Evolutionary conservation across 371 early-diverging fungal genomes (phyloP).

Genomic region (Rhizopus stolonifer): DNA sequence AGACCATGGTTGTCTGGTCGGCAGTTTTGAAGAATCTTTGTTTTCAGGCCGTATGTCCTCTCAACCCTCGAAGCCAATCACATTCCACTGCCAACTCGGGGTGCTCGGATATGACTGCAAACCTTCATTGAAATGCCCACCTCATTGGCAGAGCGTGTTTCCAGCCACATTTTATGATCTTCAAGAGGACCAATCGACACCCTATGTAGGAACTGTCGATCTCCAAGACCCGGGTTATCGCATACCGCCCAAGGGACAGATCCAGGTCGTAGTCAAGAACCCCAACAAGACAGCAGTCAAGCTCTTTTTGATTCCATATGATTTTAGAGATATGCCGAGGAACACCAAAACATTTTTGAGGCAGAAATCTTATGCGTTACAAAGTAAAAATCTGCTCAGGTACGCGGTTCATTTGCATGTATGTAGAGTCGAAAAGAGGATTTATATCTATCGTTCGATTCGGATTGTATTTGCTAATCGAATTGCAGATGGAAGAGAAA

Average conservation of each 20-base stretch:
- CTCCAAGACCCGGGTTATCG: slow-evolving; percentile 56
- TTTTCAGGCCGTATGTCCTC: slow-evolving; percentile 83
- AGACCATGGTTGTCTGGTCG: slow-evolving; percentile 50
- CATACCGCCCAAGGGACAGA: slow-evolving; percentile 76
- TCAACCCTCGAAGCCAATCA: slow-evolving; percentile 73
- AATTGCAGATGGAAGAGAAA: slow-evolving; percentile 59
- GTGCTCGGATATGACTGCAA: slow-evolving; percentile 67
- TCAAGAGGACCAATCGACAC: slow-evolving; percentile 44
- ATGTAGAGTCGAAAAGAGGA: slow-evolving; percentile 53
- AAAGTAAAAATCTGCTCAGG: slow-evolving; percentile 36
- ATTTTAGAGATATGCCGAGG: slow-evolving; percentile 76
- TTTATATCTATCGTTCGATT: slow-evolving; percentile 67
- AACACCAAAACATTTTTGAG: slow-evolving; percentile 77
- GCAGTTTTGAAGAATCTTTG: slow-evolving; percentile 82
- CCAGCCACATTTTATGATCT: slow-evolving; percentile 77
- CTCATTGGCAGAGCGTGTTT: slow-evolving; percentile 66
- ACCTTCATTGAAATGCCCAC: slow-evolving; percentile 65
- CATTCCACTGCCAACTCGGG: slow-evolving; percentile 74
- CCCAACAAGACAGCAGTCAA: slow-evolving; percentile 79
- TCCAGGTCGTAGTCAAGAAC: slow-evolving; percentile 85
- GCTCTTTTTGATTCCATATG: slow-evolving; percentile 79
- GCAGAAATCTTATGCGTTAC: slow-evolving; percentile 64
- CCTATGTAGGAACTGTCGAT: slow-evolving; percentile 60
- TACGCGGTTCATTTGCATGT: slow-evolving; percentile 82
- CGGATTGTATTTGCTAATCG: slow-evolving; percentile 80